These are phyloP conservation scores for Tausonia pullulans DNA, from an alignment of 1,284 basidiomycete species.

Conservation along the genomic window DNA sequence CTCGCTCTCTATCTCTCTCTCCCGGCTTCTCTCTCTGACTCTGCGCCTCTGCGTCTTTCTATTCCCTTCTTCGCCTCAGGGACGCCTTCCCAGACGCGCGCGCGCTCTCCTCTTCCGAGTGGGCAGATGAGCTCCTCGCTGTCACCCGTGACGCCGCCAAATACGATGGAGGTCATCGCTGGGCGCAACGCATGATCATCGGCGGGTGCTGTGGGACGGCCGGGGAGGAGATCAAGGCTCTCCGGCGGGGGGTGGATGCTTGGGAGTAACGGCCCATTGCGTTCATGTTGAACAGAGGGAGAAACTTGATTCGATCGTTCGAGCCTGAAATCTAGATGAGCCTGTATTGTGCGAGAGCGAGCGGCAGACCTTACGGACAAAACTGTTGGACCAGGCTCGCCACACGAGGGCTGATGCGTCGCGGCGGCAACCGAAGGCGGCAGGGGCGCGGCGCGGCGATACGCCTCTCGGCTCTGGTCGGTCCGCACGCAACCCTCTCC, in stretches of 20 bases:
- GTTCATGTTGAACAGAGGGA: too few relatives aligned
- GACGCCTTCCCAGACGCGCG: conserved; percentile 5
- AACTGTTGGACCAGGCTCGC: too few relatives aligned
- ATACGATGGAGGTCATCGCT: neutral
- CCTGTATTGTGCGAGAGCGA: too few relatives aligned
- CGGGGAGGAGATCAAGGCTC: conserved; percentile 4
- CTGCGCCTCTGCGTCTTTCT: neutral
- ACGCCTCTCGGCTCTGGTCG: too few relatives aligned
- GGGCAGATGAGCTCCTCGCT: neutral
- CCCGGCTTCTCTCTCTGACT: neutral
- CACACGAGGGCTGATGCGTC: too few relatives aligned
- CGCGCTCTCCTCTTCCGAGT: neutral
- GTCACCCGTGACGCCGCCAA: neutral
- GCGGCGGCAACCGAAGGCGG: too few relatives aligned
- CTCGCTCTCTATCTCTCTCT: neutral
- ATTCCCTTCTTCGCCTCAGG: neutral
- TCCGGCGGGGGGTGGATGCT: conserved; percentile 5
- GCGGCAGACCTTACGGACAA: too few relatives aligned
- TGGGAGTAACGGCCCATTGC: too few relatives aligned
- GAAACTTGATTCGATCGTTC: too few relatives aligned
- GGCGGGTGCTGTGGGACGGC: conserved; percentile 13
- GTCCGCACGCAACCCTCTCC: too few relatives aligned
- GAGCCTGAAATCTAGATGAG: too few relatives aligned
- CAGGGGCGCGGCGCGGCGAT: too few relatives aligned
- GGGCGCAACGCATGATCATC: neutral